phyloP scores from a whole-genome alignment of 2,329 filamentous ascomycete species.

The Trichoderma simmonsii region DNA sequence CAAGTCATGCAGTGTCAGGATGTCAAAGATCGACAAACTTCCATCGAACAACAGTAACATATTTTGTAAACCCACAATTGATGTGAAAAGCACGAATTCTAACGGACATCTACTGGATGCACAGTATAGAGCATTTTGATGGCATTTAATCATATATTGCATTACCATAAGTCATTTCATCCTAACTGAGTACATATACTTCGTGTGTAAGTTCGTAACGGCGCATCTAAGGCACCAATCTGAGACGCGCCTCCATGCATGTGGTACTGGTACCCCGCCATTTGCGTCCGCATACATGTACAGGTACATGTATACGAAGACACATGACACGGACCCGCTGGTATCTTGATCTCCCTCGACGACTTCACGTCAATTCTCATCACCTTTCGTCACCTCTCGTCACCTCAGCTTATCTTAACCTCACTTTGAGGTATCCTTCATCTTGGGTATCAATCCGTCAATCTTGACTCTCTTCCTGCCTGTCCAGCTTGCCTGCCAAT shows the following conservation, averaged over 20 bases:
- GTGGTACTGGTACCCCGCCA: background rate
- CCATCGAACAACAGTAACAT: background rate
- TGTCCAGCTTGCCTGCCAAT: constrained; percentile 30
- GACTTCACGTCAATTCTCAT: background rate
- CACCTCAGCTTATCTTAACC: background rate
- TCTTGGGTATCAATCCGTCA: background rate
- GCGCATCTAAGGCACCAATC: background rate
- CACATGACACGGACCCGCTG: background rate
- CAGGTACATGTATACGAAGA: background rate
- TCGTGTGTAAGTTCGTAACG: background rate
- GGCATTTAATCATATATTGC: background rate
- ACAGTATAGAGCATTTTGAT: background rate
- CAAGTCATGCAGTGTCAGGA: background rate
- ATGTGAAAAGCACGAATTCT: background rate
- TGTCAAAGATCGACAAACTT: background rate
- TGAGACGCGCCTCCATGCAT: background rate
- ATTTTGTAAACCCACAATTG: background rate
- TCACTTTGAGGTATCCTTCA: background rate
- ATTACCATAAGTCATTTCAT: background rate
- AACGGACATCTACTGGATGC: background rate
- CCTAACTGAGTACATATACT: background rate
- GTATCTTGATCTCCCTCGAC: background rate
- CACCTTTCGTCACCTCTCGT: background rate
- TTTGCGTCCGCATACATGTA: background rate
- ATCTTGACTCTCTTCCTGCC: constrained; percentile 13